A percentile compares a stretch with the other conserved stretches of the same genome.
Conservation (phyloP, 1,284 basidiomycete species). For the Ceratobasidium sp. region DNA sequence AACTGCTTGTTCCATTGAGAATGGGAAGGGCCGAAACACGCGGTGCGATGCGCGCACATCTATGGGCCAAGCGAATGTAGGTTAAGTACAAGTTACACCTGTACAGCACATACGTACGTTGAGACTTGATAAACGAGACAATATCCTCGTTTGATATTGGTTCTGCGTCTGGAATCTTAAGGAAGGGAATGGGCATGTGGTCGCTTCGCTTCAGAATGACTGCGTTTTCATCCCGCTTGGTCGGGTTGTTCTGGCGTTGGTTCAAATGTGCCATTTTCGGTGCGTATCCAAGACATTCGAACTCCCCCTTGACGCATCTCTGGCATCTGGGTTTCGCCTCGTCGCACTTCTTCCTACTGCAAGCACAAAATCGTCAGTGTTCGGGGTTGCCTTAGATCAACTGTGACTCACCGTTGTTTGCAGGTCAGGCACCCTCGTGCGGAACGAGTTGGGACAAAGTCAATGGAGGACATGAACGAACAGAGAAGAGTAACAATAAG, state of each 20-base stretch:
- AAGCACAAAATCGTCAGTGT: not conserved
- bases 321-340: not conserved
- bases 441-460: not conserved
- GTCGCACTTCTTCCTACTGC: slow-evolving; percentile 21
- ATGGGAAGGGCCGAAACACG: not conserved
- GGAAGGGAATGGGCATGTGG: not conserved
- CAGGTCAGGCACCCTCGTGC: slow-evolving; percentile 9
- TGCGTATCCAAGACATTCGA: slow-evolving; percentile 4
- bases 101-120: not conserved
- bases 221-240: not conserved
- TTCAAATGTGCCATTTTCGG: not conserved
- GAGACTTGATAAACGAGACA: not conserved
- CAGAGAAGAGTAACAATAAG: too few relatives aligned
- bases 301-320: not conserved
- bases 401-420: not conserved
- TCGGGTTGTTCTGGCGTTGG: not conserved
- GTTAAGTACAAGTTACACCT: not conserved
- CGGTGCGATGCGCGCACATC: not conserved
- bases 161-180: not conserved
- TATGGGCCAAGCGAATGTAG: not conserved
- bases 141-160: not conserved
- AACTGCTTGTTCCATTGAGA: not conserved
- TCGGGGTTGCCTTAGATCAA: too few relatives aligned
- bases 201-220: not conserved
- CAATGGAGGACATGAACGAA: not conserved